A percentile compares a stretch with the other conserved stretches of the same genome.
Conservation (phyloP, 2,329 filamentous ascomycete species). For the Aspergillus unguis region DNA sequence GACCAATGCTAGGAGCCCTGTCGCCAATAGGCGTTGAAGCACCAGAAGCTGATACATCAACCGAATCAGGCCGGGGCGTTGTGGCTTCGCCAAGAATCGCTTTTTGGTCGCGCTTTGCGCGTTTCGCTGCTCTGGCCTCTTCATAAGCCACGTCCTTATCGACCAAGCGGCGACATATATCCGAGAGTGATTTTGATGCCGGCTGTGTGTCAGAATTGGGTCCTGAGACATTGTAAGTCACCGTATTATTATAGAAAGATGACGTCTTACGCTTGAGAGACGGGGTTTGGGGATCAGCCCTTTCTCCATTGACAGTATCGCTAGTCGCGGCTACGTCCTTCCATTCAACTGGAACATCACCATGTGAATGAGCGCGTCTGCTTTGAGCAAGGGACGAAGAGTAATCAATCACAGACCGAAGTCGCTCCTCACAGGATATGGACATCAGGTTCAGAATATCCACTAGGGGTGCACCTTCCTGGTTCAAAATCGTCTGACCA, state of each 20-base stretch:
- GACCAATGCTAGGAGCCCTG: slow-evolving; percentile 58
- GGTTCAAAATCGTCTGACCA: slow-evolving; percentile 69
- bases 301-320: slow-evolving; percentile 34
- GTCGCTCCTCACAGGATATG: slow-evolving; percentile 74
- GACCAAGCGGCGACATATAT: slow-evolving; percentile 60
- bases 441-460: slow-evolving; percentile 82
- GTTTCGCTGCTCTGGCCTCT: slow-evolving; percentile 66
- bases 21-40: slow-evolving; percentile 48
- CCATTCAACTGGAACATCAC: slow-evolving; percentile 74
- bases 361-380: slow-evolving; percentile 75
- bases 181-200: slow-evolving; percentile 44
- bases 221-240: slow-evolving; percentile 27
- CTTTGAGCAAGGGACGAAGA: slow-evolving; percentile 66
- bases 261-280: slow-evolving; percentile 38
- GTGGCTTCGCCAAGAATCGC: slow-evolving; percentile 53
- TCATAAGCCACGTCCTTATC: slow-evolving; percentile 68
- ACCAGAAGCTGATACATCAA: slow-evolving; percentile 60
- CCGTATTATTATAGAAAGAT: slow-evolving; percentile 4
- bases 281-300: slow-evolving; percentile 33
- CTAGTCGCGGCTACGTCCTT: slow-evolving; percentile 59
- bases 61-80: slow-evolving; percentile 52
- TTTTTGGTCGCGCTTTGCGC: slow-evolving; percentile 58
- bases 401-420: slow-evolving; percentile 75
- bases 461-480: slow-evolving; percentile 64
- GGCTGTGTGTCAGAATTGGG: slow-evolving; percentile 38